Evolutionary conservation across 306 rosid species (phyloP), one percentile per base, ranked within the genome.

Genomic region (Lathyrus oleraceus): DNA sequence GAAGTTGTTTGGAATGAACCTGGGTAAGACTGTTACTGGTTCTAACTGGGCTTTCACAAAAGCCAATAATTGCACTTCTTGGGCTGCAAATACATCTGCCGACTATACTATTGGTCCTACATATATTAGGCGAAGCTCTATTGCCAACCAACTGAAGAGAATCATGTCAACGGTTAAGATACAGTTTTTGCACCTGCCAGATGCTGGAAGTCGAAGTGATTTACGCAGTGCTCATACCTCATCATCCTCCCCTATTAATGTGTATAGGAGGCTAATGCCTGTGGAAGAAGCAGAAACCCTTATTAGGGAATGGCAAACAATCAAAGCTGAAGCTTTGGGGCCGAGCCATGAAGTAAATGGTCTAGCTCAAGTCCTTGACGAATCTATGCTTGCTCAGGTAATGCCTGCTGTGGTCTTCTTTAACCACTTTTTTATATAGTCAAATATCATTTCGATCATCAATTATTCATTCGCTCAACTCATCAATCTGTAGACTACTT

Each of bases 341-440:
- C 92, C 99, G 70, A 76, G 78, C 73, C 89, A 95, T 83, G 82
- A 85, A 83, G 83, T 83, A 65, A 66, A 82, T 76, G 76, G 61
- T 72, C 95, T 95, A 56, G 54, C 77, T 72, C 84, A 89, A 59
- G 86, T 95, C 81, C 99, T 95, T 64, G 99, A 85, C 11, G 95
- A 88, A 72, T 75, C 97, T 10, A 95, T 95, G 99, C 97, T 91
- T 85, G 81, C 77, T 76, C 96, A 95, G 98, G 98, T 94, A 84
- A 36, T 67, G 43, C 72, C 68, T 68, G 73, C 1, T 39, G 70
- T 63, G 61, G 69, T 70, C 61, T 67, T 63, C 64, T 63, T 52
- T 74, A 45, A 35, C 45, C 43, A 59, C 48, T 67, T 23, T 23
- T 74, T 21, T 44, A 9, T 25, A 42, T 49, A 8, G 40, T 20